Evolutionary conservation across 1,284 basidiomycete species (phyloP).

Genomic region (Chiua sp.): DNA sequence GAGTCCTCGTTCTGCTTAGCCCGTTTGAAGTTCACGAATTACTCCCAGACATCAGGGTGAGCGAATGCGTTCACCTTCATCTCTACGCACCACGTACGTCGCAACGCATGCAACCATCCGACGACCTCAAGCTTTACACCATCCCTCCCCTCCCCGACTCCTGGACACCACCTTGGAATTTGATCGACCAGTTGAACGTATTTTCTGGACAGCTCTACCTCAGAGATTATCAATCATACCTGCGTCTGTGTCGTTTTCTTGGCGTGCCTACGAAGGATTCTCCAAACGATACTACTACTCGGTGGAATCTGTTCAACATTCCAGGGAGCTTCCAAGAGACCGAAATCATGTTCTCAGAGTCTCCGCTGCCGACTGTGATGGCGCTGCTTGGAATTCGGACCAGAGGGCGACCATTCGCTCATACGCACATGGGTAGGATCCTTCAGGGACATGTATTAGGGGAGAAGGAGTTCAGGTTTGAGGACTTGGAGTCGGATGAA

Average conservation of each 20-base stretch:
- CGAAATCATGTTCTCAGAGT: neutral
- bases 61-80: too few relatives aligned
- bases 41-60: too few relatives aligned
- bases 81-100: too few relatives aligned
- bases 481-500: neutral
- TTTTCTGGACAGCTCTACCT: conserved; percentile 38
- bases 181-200: conserved; percentile 26
- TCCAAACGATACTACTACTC: too few relatives aligned
- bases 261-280: too few relatives aligned
- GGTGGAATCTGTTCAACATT: too few relatives aligned
- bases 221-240: conserved; percentile 36
- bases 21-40: conserved; percentile 8
- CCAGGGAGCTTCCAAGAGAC: too few relatives aligned
- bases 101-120: conserved; percentile 17
- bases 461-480: neutral
- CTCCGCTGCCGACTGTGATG: neutral
- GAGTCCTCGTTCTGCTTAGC: conserved; percentile 16
- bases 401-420: neutral
- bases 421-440: conserved; percentile 3
- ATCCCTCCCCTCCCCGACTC: conserved; percentile 29
- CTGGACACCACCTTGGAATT: too few relatives aligned
- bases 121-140: conserved; percentile 42
- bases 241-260: too few relatives aligned
- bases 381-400: neutral
- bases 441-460: neutral